Base-by-base conservation (phyloP, 2,329 filamentous ascomycete species). In the Epichloe glyceriae region DNA sequence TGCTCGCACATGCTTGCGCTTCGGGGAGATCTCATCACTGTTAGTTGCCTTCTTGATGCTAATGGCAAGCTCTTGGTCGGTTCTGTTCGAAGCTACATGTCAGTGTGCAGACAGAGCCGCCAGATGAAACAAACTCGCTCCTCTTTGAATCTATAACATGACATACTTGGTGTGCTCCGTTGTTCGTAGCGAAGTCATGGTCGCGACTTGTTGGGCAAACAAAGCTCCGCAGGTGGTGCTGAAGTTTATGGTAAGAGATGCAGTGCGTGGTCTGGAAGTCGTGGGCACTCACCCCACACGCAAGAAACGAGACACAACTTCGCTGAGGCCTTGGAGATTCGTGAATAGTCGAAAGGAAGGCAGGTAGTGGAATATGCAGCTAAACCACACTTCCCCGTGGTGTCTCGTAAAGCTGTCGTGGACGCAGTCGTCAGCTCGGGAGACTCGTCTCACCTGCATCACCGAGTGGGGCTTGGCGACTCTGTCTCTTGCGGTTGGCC, bases 1-100 rank as follows among this genome's bases (percentile, higher is more conserved):
- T 68, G 86, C 89, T 64, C 93, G 87, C 52, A 98, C 93, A 86
- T 98, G 93, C 72, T 98, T 98, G 62, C 80, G 78, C 67, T 84
- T 84, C 38, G 80, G 80, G 6, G 80, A 81, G 2, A 81, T 78
- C 65, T 86, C 82, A 58, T 86, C 82, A 60, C 73, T 73, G 61
- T 74, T 85, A 48, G 82, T 86, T 17, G 82, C 82, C 64, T 86
- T 86, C 63, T 77, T 76, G 59, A 86, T 85, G 67, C 83, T 83
- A 67, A 85, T 78, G 53, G 79, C 75, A 57, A 86, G 75, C 65
- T 86, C 82, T 59, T 78, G 75, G 63, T 86, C 82, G 62, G 80
- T 82, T 64, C 82, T 85, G 48, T 33, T 20, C 15, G 12, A 38
- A 30, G 34, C 34, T 34, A n/a, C 22, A 17, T 15, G 37, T 50